phyloP scores from a whole-genome alignment of 2,329 filamentous ascomycete species.

The Epichloe amarillans region DNA sequence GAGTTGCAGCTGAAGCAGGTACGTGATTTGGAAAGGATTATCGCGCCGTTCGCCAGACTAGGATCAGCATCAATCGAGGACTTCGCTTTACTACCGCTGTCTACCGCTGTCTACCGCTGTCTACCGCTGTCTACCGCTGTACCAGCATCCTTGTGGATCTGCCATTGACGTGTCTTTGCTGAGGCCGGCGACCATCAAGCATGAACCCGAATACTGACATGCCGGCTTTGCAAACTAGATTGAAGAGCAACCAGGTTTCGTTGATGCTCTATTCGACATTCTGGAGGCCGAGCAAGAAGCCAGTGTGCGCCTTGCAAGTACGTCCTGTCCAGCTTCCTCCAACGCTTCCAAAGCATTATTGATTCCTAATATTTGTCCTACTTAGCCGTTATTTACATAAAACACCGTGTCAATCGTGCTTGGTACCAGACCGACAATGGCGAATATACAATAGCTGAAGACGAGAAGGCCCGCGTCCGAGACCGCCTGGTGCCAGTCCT shows the following conservation, averaged over 20 bases:
- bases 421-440: constrained; percentile 69
- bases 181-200: not conserved
- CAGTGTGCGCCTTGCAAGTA: constrained; percentile 80
- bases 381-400: constrained; percentile 88
- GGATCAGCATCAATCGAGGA: not conserved
- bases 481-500: constrained; percentile 82
- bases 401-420: constrained; percentile 89
- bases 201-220: not conserved
- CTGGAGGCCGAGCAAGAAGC: constrained; percentile 77
- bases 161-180: not conserved
- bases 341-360: constrained; percentile 7
- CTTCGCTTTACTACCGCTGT: no score
- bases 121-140: not conserved
- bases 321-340: constrained; percentile 19
- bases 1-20: constrained; percentile 76
- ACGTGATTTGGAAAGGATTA: constrained; percentile 19
- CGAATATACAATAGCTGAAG: constrained; percentile 67
- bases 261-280: constrained; percentile 81
- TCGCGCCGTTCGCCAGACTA: not conserved
- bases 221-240: constrained; percentile 41
- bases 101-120: not conserved
- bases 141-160: not conserved
- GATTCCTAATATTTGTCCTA: not conserved
- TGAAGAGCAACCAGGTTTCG: constrained; percentile 80
- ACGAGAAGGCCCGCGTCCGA: constrained; percentile 77